phyloP scores from a whole-genome alignment of 2,329 filamentous ascomycete species.

The Apiospora rasikravindrae region DNA sequence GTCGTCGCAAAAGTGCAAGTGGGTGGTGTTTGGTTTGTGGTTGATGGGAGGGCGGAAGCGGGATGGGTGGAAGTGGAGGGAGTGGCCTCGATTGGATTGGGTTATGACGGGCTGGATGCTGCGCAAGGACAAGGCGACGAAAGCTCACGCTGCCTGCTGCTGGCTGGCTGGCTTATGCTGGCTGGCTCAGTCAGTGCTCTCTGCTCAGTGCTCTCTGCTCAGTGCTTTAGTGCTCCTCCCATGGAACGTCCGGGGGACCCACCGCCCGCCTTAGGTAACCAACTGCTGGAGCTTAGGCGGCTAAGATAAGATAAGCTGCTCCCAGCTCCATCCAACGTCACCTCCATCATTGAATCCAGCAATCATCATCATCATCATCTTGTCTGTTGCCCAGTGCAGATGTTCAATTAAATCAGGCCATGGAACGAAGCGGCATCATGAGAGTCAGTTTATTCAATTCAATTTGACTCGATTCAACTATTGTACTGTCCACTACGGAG shows the following conservation, averaged over 20 bases:
- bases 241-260: not conserved
- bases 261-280: not conserved
- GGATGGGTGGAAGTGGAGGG: constrained; percentile 19
- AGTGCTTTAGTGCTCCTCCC: constrained; percentile 19
- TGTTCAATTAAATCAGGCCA: not conserved
- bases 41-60: not conserved
- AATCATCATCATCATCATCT: not conserved
- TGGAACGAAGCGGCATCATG: too few relatives aligned
- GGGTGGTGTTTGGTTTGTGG: not conserved
- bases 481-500: too few relatives aligned
- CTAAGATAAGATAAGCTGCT: constrained; percentile 7
- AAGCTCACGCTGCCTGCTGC: constrained; percentile 33
- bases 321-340: not conserved
- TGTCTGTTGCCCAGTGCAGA: not conserved
- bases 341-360: not conserved
- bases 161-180: too few relatives aligned
- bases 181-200: constrained; percentile 17
- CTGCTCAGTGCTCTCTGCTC: constrained; percentile 29
- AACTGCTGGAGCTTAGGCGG: not conserved
- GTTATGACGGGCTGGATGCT: constrained; percentile 23
- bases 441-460: too few relatives aligned
- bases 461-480: too few relatives aligned
- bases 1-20: not conserved
- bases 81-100: constrained; percentile 17
- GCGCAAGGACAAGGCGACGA: constrained; percentile 29